Evolutionary conservation across 2,329 filamentous ascomycete genomes (phyloP).

Genomic region (Raffaelea ambrosiae): DNA sequence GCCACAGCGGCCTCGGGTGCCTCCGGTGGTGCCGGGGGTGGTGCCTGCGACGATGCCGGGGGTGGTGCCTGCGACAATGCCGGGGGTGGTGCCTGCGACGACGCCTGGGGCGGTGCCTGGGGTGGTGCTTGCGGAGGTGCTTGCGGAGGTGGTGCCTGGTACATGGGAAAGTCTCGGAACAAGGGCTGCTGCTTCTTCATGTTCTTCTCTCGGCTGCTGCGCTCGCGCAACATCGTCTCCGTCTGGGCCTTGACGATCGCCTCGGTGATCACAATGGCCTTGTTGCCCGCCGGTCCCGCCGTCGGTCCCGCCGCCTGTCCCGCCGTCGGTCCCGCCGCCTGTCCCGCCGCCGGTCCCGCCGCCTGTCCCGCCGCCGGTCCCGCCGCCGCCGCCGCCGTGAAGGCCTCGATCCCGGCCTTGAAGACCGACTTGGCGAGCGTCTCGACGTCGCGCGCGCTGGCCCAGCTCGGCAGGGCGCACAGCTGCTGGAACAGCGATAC

Average conservation of each 20-base stretch:
- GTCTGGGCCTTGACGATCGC: background rate
- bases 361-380: too few relatives aligned
- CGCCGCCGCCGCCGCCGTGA: background rate
- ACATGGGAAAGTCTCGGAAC: background rate
- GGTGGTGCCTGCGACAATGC: too few relatives aligned
- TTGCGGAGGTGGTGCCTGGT: background rate
- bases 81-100: too few relatives aligned
- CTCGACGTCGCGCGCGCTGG: slow-evolving; percentile 54
- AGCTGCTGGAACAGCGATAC: slow-evolving; percentile 20
- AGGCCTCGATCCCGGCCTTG: slow-evolving; percentile 12
- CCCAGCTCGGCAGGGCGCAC: slow-evolving; percentile 42
- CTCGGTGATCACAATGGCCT: background rate
- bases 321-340: too few relatives aligned
- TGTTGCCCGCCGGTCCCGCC: too few relatives aligned
- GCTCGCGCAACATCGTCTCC: slow-evolving; percentile 1
- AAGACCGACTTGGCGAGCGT: slow-evolving; percentile 45
- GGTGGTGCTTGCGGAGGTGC: background rate
- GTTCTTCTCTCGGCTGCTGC: background rate
- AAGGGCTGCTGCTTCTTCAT: background rate
- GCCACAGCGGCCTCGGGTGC: slow-evolving; percentile 5
- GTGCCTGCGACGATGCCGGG: too few relatives aligned
- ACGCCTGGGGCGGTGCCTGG: background rate
- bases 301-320: too few relatives aligned
- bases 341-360: too few relatives aligned
- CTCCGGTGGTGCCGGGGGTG: too few relatives aligned